A percentile compares a stretch with the other conserved stretches of the same genome.
Conservation (phyloP, 805 yeast species). For the Ogataea degrootiae region DNA sequence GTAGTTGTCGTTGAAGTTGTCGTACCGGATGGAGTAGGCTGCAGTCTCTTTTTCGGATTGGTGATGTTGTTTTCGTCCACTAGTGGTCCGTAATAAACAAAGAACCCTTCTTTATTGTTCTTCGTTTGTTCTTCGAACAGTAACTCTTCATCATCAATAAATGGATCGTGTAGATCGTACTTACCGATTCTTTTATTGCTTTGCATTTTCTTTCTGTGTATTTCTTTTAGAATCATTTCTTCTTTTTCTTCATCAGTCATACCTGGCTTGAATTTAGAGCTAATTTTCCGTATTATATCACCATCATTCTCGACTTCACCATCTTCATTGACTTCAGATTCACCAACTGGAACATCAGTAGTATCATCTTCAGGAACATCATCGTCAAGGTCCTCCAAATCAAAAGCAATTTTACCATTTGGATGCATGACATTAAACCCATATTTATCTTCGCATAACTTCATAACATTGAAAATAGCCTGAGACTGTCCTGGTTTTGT, state of each 20-base stretch:
- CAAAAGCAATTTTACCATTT: constrained; percentile 53
- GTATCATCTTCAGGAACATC: constrained; percentile 39
- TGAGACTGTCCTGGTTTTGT: constrained; percentile 47
- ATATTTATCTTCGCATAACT: constrained; percentile 76
- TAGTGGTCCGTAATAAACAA: constrained; percentile 90
- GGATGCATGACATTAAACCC: constrained; percentile 75
- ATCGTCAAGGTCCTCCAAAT: constrained; percentile 45
- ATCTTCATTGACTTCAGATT: constrained; percentile 34
- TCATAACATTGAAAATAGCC: constrained; percentile 65
- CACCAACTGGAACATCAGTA: constrained; percentile 31
- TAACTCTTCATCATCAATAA: constrained; percentile 91
- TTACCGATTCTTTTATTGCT: constrained; percentile 77
- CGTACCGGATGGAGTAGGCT: constrained; percentile 1
- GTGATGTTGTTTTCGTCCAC: constrained; percentile 46
- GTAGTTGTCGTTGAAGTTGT: background rate
- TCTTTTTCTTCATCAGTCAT: constrained; percentile 32
- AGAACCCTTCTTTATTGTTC: constrained; percentile 91
- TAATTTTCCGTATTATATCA: constrained; percentile 27
- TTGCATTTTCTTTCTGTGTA: constrained; percentile 37
- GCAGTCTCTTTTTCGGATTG: constrained; percentile 7
- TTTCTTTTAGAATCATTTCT: constrained; percentile 25
- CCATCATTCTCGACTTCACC: constrained; percentile 33
- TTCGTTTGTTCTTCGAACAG: constrained; percentile 92
- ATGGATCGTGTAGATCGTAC: constrained; percentile 90
- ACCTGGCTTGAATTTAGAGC: constrained; percentile 28